Evolutionary conservation across 805 yeast species (phyloP).

Genomic region (Metschnikowia gelsemii): DNA sequence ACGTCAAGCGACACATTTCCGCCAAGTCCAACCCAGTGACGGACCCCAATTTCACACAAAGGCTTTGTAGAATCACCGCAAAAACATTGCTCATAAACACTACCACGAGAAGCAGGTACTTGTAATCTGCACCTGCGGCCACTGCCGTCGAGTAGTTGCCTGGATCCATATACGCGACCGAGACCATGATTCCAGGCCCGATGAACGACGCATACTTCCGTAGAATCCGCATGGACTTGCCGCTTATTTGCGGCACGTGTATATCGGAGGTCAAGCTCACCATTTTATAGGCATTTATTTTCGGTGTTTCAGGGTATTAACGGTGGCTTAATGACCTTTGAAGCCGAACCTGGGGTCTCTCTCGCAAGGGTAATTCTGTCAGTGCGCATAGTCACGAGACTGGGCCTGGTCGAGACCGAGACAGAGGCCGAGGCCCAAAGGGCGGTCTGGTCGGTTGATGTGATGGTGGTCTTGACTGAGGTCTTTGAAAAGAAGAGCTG

Average conservation of each 20-base stretch:
- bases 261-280: too few relatives aligned
- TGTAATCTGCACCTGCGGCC: constrained; percentile 79
- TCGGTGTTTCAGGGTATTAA: too few relatives aligned
- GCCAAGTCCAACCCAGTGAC: constrained; percentile 89
- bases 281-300: neutral
- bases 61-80: constrained; percentile 78
- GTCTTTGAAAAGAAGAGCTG: too few relatives aligned
- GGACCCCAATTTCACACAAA: constrained; percentile 83
- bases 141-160: constrained; percentile 92
- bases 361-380: too few relatives aligned
- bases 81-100: constrained; percentile 75
- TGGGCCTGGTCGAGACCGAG: too few relatives aligned
- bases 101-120: constrained; percentile 69
- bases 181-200: constrained; percentile 86
- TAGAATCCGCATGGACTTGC: constrained; percentile 22
- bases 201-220: constrained; percentile 64
- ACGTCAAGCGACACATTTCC: constrained; percentile 71
- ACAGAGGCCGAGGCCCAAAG: too few relatives aligned
- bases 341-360: too few relatives aligned
- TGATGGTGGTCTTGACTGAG: too few relatives aligned
- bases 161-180: constrained; percentile 92
- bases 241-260: constrained; percentile 6
- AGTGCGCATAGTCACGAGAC: too few relatives aligned
- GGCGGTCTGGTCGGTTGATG: too few relatives aligned
- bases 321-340: too few relatives aligned